Base-by-base conservation (phyloP, 148 eudicot species). In the Talinum fruticosum region DNA sequence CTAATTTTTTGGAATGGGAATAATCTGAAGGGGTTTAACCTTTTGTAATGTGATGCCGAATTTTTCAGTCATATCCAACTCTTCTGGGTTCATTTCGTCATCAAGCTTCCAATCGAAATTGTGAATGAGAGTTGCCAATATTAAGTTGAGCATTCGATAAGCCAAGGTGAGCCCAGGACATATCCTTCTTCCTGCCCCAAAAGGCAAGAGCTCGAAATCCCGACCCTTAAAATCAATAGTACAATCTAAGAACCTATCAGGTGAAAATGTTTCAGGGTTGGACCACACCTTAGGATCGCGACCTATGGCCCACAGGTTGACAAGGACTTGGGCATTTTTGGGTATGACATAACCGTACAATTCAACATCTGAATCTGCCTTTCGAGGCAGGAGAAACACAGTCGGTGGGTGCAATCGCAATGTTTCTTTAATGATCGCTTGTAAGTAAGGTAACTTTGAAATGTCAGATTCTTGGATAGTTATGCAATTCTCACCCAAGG, bases 251-350 rank as follows among this genome's bases (percentile, higher is more conserved):
- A 92, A 92, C 80, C 97, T 86, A 71, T 92, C 93, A 0, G 97
- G 97, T 6, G 65, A 77, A 54, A 92, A 92, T 8, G 67, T 75
- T 57, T 79, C 80, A 0, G 93, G 85, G 44, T 85, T 80, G 1
- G 66, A 5, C 97, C 97, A 92, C 1, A 80, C 80, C 34, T 80
- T 78, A 0, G 88, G 88, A 76, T 92, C 93, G 0, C 92, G 83
- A 1, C 92, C 93, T 16, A 92, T 92, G 4, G 93, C 97, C 97
- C 93, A 92, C 8, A 86, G 85, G 32, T 92, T 92, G 1, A 92
- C 92, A 0, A 92, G 81, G n/a, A 92, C 66, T 81, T 90, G 93
- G 18, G 97, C 85, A 70, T 84, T 85, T 76, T 87, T 88, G 5
- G 91, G 91, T 15, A 91, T 85, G 30, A 73, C 67, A 45, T 84